phyloP scores from a whole-genome alignment of 768 basidiomycete species.

The Gymnopilus junonius region DNA sequence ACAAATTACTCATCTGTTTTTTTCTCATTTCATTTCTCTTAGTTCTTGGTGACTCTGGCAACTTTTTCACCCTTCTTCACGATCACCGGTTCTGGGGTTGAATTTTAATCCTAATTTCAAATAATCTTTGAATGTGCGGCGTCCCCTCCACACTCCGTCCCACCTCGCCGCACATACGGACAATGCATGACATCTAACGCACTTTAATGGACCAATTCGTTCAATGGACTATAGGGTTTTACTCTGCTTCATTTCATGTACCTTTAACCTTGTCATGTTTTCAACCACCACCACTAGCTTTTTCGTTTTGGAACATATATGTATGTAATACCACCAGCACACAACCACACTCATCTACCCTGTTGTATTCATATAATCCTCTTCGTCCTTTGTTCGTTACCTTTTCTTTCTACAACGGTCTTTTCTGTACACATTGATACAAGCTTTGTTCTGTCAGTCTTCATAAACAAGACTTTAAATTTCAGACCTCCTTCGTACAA shows the following conservation, averaged over 20 bases:
- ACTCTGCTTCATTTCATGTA: too few species aligned
- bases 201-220: neutral
- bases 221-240: neutral
- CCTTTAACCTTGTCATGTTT: too few species aligned
- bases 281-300: neutral
- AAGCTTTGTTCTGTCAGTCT: too few species aligned
- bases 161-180: neutral
- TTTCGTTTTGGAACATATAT: neutral
- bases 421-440: neutral
- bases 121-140: too few species aligned
- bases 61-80: constrained; percentile 36
- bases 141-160: neutral
- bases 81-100: constrained; percentile 24
- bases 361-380: neutral
- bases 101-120: constrained; percentile 1
- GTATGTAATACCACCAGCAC: neutral
- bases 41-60: constrained; percentile 59
- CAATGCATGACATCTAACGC: neutral
- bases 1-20: neutral
- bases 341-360: neutral
- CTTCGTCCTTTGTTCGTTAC: neutral
- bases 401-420: neutral
- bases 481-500: neutral
- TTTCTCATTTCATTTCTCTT: neutral
- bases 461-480: too few species aligned